phyloP scores from a whole-genome alignment of 2,329 filamentous ascomycete species.

The Alternaria novae-zelandiae region DNA sequence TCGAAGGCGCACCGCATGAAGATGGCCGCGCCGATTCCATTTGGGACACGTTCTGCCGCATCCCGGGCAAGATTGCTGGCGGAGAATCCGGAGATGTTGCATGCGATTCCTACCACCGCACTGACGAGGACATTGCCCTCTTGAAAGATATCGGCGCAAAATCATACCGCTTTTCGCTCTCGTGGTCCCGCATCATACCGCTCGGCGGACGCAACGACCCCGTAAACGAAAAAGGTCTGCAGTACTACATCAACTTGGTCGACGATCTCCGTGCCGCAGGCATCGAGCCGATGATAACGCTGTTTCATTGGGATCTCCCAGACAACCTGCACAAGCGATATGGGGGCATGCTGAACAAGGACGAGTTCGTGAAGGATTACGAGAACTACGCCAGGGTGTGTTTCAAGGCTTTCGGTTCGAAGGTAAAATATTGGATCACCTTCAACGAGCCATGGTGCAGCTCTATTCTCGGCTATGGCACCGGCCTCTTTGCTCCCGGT shows the following conservation, averaged over 20 bases:
- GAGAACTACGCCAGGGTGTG: conserved; percentile 77
- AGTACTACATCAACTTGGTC: conserved; percentile 79
- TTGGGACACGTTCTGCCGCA: conserved; percentile 88
- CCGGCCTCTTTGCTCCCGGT: conserved; percentile 81
- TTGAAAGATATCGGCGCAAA: conserved; percentile 75
- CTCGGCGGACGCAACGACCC: conserved; percentile 83
- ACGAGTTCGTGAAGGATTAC: conserved; percentile 83
- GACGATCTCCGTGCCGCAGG: conserved; percentile 78
- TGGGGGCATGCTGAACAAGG: conserved; percentile 78
- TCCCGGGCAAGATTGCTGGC: conserved; percentile 82
- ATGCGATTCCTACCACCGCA: conserved; percentile 87
- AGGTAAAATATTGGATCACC: conserved; percentile 87
- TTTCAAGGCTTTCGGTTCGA: conserved; percentile 73
- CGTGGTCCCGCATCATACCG: conserved; percentile 83
- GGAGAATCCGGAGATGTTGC: conserved; percentile 76
- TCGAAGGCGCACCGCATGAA: conserved; percentile 76
- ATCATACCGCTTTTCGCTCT: conserved; percentile 83
- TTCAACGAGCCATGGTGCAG: conserved; percentile 92
- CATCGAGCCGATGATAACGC: conserved; percentile 80
- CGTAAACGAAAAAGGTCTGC: conserved; percentile 77
- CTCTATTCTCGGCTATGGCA: conserved; percentile 78
- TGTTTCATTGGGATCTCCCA: conserved; percentile 90
- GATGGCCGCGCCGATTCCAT: conserved; percentile 84
- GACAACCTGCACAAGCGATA: conserved; percentile 80
- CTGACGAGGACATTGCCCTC: conserved; percentile 76